Evolutionary conservation across 495 filamentous ascomycete genomes (phyloP), one percentile per base, ranked within the genome.

Genomic region (Daldinia concentrica): DNA sequence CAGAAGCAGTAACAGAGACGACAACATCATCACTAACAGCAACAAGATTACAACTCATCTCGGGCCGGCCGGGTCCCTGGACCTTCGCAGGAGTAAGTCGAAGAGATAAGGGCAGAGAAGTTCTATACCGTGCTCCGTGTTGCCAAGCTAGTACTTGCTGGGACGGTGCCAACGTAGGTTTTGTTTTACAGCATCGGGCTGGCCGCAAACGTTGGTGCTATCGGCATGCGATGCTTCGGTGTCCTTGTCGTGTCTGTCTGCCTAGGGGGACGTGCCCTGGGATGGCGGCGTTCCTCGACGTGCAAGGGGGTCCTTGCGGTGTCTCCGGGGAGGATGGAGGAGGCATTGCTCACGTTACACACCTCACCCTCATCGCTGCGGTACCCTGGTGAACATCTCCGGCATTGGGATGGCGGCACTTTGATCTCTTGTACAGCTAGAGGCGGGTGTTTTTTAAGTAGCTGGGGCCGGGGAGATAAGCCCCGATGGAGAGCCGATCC

Each of bases 281-380:
- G 54, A 36, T 54, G 54, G 54, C 54, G 54, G 54, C 54, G 54
- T 57, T 30, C 54, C 54, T 57, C 54, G 54, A 57, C 4, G 54
- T 36, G 54, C 54, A 57, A 57, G 54, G 54, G 54, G 54, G 54
- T 19, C 6, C 29, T 36, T 57, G 54, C 15, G 22, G n/a, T 36
- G 54, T 30, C 30, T 36, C 29, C 54, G 54, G 3, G 54, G 54
- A 34, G 29, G 14, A 17, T 8, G 54, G 54, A 57, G 54, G 29
- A 8, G 54, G n/a, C 30, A 36, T 14, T 57, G 29, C 54, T 57
- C 30, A 57, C 54, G 54, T 57, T 57, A 57, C 54, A 57, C 54
- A 54, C 30, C 54, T 48, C 54, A 57, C 29, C 17, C 54, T 11
- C 54, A 57, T 34, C 11, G 54, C 54, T 30, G 54, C 54, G 54